phyloP scores from a whole-genome alignment of 1,284 basidiomycete species.

The Cryptococcus maquisensis region DNA sequence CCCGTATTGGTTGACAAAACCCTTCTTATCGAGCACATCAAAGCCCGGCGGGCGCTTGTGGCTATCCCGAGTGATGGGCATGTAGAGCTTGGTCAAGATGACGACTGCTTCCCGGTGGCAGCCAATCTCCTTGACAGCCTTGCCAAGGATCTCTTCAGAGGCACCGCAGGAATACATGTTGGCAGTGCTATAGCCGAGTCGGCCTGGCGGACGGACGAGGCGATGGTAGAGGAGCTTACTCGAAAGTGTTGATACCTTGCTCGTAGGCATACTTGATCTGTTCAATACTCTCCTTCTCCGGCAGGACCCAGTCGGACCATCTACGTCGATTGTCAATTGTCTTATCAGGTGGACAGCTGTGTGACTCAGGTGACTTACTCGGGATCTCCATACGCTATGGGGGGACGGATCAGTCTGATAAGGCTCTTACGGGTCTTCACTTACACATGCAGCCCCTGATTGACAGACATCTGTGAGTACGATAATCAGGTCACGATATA shows the following conservation, averaged over 20 bases:
- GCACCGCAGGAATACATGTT: conserved; percentile 54
- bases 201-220: neutral
- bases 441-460: conserved; percentile 20
- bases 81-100: conserved; percentile 65
- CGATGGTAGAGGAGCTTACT: conserved; percentile 18
- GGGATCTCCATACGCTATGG: neutral
- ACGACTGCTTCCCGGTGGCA: conserved; percentile 68
- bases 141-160: conserved; percentile 65
- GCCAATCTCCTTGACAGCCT: conserved; percentile 67
- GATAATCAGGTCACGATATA: too few species aligned
- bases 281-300: conserved; percentile 38
- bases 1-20: conserved; percentile 51
- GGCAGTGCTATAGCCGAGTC: neutral
- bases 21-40: conserved; percentile 32
- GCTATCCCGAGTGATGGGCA: conserved; percentile 2
- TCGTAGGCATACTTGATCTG: conserved; percentile 45
- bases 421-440: neutral
- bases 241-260: conserved; percentile 42
- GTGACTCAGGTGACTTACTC: neutral
- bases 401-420: neutral
- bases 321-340: neutral
- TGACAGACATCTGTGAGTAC: neutral
- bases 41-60: conserved; percentile 11
- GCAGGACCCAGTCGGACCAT: conserved; percentile 37
- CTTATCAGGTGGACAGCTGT: neutral